Base-by-base conservation (phyloP, 73 alveolate genomes). In the Tetrahymena borealis region DNA sequence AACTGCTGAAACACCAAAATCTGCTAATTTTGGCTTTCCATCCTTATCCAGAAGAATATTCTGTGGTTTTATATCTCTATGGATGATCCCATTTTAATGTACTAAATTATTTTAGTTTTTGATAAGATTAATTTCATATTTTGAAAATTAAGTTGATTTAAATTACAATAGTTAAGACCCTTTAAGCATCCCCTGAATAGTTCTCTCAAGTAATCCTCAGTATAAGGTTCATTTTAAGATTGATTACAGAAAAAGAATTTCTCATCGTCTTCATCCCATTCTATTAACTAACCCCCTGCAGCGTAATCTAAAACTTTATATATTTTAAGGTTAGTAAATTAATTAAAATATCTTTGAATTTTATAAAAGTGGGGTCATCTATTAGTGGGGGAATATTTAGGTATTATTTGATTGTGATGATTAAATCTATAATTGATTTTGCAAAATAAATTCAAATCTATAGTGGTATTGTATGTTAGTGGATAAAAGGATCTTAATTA, bases 31-130 rank as follows among this genome's bases (percentile, higher is more conserved):
- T 79, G 99, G 99, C 33, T 43, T 79, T 39, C 96, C 96, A 20
- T 97, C 91, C 31, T 97, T 98, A 90, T 97, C 96, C 39, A 98
- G 96, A 94, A 98, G 93, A 12, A 98, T 98, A 95, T 98, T 98
- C 93, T 98, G 96, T 24, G 99, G 99, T 90, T 98, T 98, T 13
- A 98, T 96, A 96, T 98, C 99, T 91, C 99, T 94, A 93, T 98
- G 99, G 33, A 98, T 96, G 42, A 98, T 97, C 78, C 97, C 97
- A 91, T 97, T 95, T 33, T 95, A n/a, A 94, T 98, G 99, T 42
- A 98, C 97, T 95, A 42, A 13, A 12, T 28, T 41, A 79, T 4
- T 32, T 31, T 32, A 37, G 32, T 90, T 28, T 78, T 12, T 18
- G 38, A 11, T 77, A 12, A 33, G 13, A 78, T 16, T 36, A 16